Conservation (phyloP, 2,329 filamentous ascomycete genomes). For the Aspergillus sp. region DNA sequence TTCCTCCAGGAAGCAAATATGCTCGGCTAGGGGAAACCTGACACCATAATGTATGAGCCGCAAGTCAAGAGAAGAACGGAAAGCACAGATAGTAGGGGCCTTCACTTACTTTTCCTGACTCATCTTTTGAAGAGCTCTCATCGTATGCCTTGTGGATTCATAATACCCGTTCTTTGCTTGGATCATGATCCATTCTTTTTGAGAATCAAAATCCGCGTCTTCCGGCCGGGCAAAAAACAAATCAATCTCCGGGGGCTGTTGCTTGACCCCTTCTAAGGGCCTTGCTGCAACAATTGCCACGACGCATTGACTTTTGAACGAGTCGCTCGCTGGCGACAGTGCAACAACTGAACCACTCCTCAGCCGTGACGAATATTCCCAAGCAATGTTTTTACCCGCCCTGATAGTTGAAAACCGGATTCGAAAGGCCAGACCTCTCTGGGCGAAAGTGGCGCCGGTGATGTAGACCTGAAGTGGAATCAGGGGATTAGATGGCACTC, state of each 20-base stretch:
- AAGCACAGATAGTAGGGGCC: not conserved
- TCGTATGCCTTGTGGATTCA: constrained; percentile 71
- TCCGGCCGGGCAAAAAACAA: constrained; percentile 65
- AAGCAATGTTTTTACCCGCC: constrained; percentile 66
- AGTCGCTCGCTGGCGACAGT: constrained; percentile 55
- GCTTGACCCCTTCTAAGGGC: constrained; percentile 61
- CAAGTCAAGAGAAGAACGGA: not conserved
- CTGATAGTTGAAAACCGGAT: constrained; percentile 69
- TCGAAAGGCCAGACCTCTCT: constrained; percentile 63
- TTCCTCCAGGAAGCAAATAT: constrained; percentile 40
- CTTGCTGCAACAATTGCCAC: constrained; percentile 73
- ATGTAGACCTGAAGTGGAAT: constrained; percentile 59
- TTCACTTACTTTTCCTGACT: constrained; percentile 49
- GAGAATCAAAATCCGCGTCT: constrained; percentile 68
- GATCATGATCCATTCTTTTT: constrained; percentile 72
- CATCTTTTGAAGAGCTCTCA: constrained; percentile 70
- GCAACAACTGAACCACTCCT: constrained; percentile 57
- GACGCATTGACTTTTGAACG: constrained; percentile 64
- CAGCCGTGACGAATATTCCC: constrained; percentile 62
- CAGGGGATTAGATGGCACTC: not conserved
- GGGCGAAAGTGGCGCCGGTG: constrained; percentile 63
- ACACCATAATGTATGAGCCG: constrained; percentile 14
- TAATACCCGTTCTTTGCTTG: constrained; percentile 73
- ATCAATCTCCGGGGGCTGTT: constrained; percentile 70
- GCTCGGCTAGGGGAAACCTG: constrained; percentile 46